Evolutionary conservation across 495 filamentous ascomycete species (phyloP).

Genomic region (Talaromyces trachyspermus): DNA sequence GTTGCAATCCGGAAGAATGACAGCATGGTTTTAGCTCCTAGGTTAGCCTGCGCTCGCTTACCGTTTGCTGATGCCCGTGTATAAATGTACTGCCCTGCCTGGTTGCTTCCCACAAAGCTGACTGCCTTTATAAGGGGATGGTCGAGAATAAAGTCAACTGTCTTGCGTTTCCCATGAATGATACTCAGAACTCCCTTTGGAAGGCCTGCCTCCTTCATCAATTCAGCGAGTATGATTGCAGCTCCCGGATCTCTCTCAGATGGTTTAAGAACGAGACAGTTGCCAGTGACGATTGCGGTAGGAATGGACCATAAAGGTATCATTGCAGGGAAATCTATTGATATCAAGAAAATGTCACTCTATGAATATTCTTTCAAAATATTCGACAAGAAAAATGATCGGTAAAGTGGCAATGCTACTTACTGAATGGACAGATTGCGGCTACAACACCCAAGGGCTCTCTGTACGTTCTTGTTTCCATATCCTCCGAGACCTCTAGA

Average conservation of each 20-base stretch:
- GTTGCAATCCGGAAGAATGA: slow-evolving; percentile 91
- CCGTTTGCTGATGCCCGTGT: slow-evolving; percentile 60
- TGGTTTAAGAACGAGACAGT: slow-evolving; percentile 76
- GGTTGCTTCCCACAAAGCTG: slow-evolving; percentile 79
- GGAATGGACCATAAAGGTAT: slow-evolving; percentile 97
- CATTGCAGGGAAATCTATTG: slow-evolving; percentile 92
- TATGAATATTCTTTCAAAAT: neutral
- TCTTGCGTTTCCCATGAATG: slow-evolving; percentile 69
- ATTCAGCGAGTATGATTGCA: slow-evolving; percentile 78
- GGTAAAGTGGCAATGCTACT: slow-evolving; percentile 1
- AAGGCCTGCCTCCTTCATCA: slow-evolving; percentile 72
- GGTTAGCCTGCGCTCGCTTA: slow-evolving; percentile 90
- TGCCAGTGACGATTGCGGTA: slow-evolving; percentile 73
- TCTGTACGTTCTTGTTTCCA: slow-evolving; percentile 77
- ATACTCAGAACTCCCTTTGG: slow-evolving; percentile 81
- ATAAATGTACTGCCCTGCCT: slow-evolving; percentile 84
- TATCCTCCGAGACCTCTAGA: slow-evolving; percentile 82
- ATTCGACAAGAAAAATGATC: neutral
- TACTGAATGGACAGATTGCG: slow-evolving; percentile 72
- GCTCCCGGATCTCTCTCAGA: slow-evolving; percentile 85
- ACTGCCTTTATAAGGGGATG: slow-evolving; percentile 81
- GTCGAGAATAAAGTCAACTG: slow-evolving; percentile 87
- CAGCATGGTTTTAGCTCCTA: slow-evolving; percentile 98
- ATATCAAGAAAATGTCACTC: neutral
- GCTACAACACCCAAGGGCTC: slow-evolving; percentile 81